Evolutionary conservation across 345 rosid species (phyloP), one percentile per base, ranked within the genome.

Genomic region (Cochlearia excelsa): DNA sequence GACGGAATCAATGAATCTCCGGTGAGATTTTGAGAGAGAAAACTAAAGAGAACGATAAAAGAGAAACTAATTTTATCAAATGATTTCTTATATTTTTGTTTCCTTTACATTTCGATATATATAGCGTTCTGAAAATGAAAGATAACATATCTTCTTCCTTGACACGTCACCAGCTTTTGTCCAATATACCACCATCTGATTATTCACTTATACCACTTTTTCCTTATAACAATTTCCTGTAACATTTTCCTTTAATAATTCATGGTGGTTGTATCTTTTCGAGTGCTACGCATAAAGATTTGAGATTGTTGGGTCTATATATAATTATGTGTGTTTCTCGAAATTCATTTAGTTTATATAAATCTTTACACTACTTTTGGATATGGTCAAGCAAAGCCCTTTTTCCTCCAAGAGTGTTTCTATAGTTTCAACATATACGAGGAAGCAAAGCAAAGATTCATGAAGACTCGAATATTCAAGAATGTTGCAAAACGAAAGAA

Each of bases 321-420:
- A n/a, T n/a, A n/a, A n/a, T 54, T 60, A 5, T 68, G 56, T 46
- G 55, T 46, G 6, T 68, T 54, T 68, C 56, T 39, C 10, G 29
- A 54, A 61, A 3, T n/a, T 11, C n/a, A 27, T 54, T 28, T 33
- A 61, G 1, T 8, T 64, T 54, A 29, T 35, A 1, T 3, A 7
- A 3, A 27, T 6, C 16, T 68, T 68, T 26, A 59, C 55, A 46
- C 61, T 53, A 61, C 67, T 68, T 67, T 68, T 30, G 31, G 73
- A 11, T 46, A 60, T 48, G 39, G 39, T 53, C 56, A 46, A n/a
- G 30, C 54, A 61, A 39, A 54, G 45, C n/a, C 9, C 27, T 56
- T 65, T 59, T 16, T 37, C 39, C 44, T 51, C 26, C 0, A 33
- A 9, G 9, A 52, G n/a, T n/a, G 9, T 38, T 67, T 59, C 26